phyloP scores from a whole-genome alignment of 2,329 filamentous ascomycete genomes.

The Diplodia intermedia region DNA sequence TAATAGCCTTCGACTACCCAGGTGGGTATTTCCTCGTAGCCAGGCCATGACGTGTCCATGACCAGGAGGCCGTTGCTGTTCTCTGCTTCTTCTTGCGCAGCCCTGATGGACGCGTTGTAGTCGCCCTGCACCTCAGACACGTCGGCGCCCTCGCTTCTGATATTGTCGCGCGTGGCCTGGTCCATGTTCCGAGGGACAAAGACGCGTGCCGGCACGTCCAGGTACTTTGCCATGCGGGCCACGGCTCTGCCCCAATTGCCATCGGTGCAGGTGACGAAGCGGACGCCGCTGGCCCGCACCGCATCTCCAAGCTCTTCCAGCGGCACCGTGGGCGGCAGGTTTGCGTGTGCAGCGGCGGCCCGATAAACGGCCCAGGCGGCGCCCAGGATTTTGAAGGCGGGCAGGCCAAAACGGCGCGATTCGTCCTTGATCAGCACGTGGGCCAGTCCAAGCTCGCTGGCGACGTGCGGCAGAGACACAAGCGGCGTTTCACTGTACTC shows the following conservation, averaged over 20 bases:
- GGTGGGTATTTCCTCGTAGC: constrained; percentile 69
- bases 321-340: constrained; percentile 52
- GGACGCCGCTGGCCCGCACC: constrained; percentile 41
- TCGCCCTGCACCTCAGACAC: constrained; percentile 63
- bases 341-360: constrained; percentile 58
- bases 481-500: constrained; percentile 64
- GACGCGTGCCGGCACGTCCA: constrained; percentile 64
- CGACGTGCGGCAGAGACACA: constrained; percentile 60
- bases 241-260: constrained; percentile 80
- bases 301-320: constrained; percentile 55
- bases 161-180: constrained; percentile 59
- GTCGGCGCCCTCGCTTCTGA: constrained; percentile 67
- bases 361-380: constrained; percentile 75
- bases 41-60: constrained; percentile 72
- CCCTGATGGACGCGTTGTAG: constrained; percentile 69
- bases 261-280: constrained; percentile 70
- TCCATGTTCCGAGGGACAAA: constrained; percentile 69
- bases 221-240: constrained; percentile 68
- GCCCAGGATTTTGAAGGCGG: constrained; percentile 81
- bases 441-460: constrained; percentile 56
- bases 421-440: constrained; percentile 75
- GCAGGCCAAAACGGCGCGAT: constrained; percentile 69
- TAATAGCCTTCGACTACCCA: constrained; percentile 82
- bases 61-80: constrained; percentile 59
- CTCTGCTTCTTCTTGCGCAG: constrained; percentile 48